Conservation (phyloP, 495 filamentous ascomycete species). For the Annulohypoxylon bovei region DNA sequence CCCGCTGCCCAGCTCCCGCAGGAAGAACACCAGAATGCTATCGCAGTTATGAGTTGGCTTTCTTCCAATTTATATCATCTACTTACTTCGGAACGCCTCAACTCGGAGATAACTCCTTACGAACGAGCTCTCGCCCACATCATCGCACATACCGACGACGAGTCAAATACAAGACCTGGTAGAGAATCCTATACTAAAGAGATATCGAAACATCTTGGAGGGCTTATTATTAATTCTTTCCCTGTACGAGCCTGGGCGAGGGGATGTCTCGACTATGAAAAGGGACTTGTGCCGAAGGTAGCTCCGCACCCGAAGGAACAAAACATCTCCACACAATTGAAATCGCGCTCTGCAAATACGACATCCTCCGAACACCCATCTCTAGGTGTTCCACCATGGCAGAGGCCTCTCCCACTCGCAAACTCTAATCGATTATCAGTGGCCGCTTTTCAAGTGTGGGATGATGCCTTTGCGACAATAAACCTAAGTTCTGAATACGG, state of each 20-base stretch:
- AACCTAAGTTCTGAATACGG: conserved; percentile 7
- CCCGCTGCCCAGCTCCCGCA: background rate
- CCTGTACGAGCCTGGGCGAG: background rate
- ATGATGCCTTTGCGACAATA: background rate
- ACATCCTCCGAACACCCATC: background rate
- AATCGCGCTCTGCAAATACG: background rate
- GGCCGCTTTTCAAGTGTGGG: conserved; percentile 8
- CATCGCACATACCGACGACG: background rate
- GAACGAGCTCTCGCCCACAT: background rate
- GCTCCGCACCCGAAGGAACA: background rate
- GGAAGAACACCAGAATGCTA: background rate
- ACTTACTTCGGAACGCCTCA: background rate
- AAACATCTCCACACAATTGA: background rate
- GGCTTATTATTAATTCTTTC: background rate
- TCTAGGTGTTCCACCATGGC: background rate
- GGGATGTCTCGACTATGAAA: background rate
- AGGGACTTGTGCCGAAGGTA: background rate
- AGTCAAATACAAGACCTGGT: background rate
- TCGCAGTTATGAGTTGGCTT: background rate
- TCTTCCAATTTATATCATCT: background rate
- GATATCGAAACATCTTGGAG: background rate
- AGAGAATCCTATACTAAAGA: background rate
- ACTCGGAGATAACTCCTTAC: background rate
- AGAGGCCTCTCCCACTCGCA: background rate
- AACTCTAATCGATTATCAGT: background rate